These are phyloP conservation scores for Gelatoporia subvermispora DNA, from an alignment of 768 basidiomycete species.

Conservation along the genomic window DNA sequence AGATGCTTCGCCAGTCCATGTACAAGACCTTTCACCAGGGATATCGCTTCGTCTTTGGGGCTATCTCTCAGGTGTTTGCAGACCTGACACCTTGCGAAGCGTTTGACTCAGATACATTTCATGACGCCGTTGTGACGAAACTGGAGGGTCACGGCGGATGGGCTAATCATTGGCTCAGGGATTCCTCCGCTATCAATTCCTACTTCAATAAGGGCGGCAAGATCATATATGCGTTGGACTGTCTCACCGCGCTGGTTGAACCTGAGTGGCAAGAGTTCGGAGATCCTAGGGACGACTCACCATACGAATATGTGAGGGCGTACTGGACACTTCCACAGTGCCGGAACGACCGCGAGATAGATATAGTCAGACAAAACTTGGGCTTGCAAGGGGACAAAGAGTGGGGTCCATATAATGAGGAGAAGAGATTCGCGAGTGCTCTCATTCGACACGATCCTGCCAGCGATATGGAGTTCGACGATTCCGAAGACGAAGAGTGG, in stretches of 20 bases:
- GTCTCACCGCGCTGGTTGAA: not conserved
- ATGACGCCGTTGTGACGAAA: not conserved
- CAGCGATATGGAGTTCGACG: too few relatives aligned
- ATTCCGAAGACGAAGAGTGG: not conserved
- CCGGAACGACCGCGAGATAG: not conserved
- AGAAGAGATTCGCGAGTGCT: not conserved
- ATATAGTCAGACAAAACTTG: not conserved
- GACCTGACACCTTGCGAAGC: not conserved
- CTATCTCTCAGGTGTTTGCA: not conserved
- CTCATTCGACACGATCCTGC: not conserved
- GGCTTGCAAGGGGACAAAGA: not conserved
- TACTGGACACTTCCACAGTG: not conserved
- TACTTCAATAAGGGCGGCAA: conserved; percentile 1
- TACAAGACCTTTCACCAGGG: not conserved
- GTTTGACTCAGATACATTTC: not conserved
- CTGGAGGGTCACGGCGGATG: not conserved
- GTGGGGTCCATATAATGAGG: not conserved
- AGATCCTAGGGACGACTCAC: too few relatives aligned
- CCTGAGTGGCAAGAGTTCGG: not conserved
- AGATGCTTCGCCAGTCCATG: not conserved
- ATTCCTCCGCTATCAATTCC: not conserved
- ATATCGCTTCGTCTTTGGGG: not conserved
- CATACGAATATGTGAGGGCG: not conserved
- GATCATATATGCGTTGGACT: not conserved
- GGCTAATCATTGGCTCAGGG: not conserved